Evolutionary conservation across 2,329 filamentous ascomycete genomes (phyloP).

Genomic region (Ophiostoma triangulosporum): DNA sequence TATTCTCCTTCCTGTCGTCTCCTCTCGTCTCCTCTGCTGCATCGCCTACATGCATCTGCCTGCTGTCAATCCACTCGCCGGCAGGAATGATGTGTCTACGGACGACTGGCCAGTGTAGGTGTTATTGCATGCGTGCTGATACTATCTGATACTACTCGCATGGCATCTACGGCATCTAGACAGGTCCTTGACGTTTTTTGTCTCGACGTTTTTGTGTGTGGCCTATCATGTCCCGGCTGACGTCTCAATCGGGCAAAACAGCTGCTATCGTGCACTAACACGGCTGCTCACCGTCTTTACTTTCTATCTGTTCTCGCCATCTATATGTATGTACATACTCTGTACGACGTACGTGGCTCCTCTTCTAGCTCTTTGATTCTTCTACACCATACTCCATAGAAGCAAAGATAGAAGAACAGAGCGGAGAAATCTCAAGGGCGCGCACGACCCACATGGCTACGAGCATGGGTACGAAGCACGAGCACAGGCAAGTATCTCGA

Average conservation of each 20-base stretch:
- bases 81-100: not conserved
- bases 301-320: not conserved
- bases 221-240: not conserved
- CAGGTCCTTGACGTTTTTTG: not conserved
- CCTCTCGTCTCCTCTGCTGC: not conserved
- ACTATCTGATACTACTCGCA: not conserved
- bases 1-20: not conserved
- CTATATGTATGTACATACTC: too few species aligned
- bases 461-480: not conserved
- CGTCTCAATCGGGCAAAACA: slow-evolving; percentile 2
- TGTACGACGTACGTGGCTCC: too few species aligned
- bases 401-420: not conserved
- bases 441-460: not conserved
- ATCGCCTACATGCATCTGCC: not conserved
- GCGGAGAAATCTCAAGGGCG: not conserved
- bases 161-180: not conserved
- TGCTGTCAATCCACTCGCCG: not conserved
- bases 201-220: not conserved
- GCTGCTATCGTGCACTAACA: not conserved
- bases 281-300: not conserved
- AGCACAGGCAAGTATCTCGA: not conserved
- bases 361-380: too few species aligned
- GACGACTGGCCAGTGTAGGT: not conserved
- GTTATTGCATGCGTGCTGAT: not conserved
- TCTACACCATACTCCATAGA: too few species aligned